These are phyloP conservation scores for Lanmaoa rubissima DNA, from an alignment of 768 basidiomycete species.

Conservation along the genomic window DNA sequence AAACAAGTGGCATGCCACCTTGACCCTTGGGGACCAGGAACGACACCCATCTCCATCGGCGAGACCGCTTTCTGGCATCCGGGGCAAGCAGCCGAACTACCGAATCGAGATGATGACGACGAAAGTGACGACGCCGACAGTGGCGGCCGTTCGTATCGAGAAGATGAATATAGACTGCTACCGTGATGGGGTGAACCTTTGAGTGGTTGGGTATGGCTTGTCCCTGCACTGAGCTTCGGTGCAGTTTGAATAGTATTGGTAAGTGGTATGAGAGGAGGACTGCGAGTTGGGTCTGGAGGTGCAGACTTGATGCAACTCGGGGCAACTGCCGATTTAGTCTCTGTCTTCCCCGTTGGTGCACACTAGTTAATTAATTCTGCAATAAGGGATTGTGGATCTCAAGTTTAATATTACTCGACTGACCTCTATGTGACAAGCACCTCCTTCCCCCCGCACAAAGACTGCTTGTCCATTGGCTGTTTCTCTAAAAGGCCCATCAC, in stretches of 20 bases:
- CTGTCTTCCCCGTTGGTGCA: slow-evolving; percentile 38
- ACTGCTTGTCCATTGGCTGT: slow-evolving; percentile 58
- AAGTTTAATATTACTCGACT: slow-evolving; percentile 1
- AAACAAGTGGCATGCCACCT: slow-evolving; percentile 79
- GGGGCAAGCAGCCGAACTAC: slow-evolving; percentile 56
- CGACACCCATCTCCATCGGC: slow-evolving; percentile 82
- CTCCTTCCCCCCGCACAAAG: slow-evolving; percentile 64
- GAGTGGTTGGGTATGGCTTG: slow-evolving; percentile 8
- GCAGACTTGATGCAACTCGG: slow-evolving; percentile 12
- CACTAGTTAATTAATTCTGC: slow-evolving; percentile 32
- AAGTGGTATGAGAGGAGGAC: slow-evolving; percentile 20
- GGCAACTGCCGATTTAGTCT: slow-evolving; percentile 11
- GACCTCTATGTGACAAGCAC: slow-evolving; percentile 68
- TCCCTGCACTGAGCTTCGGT: slow-evolving; percentile 2
- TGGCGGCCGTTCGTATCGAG: slow-evolving; percentile 30
- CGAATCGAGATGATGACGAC: slow-evolving; percentile 31
- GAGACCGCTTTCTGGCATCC: slow-evolving; percentile 74
- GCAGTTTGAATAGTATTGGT: slow-evolving; percentile 18
- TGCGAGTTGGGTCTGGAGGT: slow-evolving; percentile 6
- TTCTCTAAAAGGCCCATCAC: slow-evolving; percentile 63
- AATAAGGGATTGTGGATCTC: slow-evolving; percentile 8
- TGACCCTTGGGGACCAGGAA: slow-evolving; percentile 79
- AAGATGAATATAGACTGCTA: slow-evolving; percentile 25
- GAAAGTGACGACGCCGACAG: slow-evolving; percentile 16
- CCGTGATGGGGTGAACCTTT: slow-evolving; percentile 13